Evolutionary conservation across 805 yeast genomes (phyloP), one percentile per base, ranked within the genome.

Genomic region (Candida ipomoeae): DNA sequence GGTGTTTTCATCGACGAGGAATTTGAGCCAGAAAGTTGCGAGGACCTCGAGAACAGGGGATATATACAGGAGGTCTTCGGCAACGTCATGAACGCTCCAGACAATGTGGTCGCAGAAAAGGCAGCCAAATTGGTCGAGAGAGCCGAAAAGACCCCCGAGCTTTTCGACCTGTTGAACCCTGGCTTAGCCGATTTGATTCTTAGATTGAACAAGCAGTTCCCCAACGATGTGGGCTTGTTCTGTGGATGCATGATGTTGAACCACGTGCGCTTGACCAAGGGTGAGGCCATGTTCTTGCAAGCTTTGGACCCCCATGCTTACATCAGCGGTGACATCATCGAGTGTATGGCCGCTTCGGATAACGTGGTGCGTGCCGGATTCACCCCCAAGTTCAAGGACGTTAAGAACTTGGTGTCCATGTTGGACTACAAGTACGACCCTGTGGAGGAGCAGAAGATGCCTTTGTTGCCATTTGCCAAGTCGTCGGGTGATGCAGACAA

Each of bases 271-370:
- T 79, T 94, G 62, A 71, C 81, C 36, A 80, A 89, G 11, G 99
- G 99, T 55, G 96, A 94, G 74, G 98, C 97, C 50, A 90, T 94
- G 84, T 94, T 91, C 65, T 78, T 94, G 67, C 89, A 89, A 65
- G 98, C 99, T 40, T 89, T 89, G 71, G 97, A 91, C 69, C 98
- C 98, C 23, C 99, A 94, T 70, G 99, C 99, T 33, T 94, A 94
- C 71, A 92, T 94, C 54, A 79, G 85, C 49, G 99, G 99, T 58
- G 98, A 94, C 69, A 94, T 94, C 59, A 91, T 94, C 64, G 99
- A 94, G 75, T 94, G 99, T 76, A 94, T 94, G 99, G 99, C 99
- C 40, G 97, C 99, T 7, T 85, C 95, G 38, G 99, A 94, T 69
- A 94, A 94, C 63, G 99, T 94, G 51, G 97, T 94, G 45, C 83